Conservation (phyloP, 495 filamentous ascomycete genomes). For the Thozetella sp. region DNA sequence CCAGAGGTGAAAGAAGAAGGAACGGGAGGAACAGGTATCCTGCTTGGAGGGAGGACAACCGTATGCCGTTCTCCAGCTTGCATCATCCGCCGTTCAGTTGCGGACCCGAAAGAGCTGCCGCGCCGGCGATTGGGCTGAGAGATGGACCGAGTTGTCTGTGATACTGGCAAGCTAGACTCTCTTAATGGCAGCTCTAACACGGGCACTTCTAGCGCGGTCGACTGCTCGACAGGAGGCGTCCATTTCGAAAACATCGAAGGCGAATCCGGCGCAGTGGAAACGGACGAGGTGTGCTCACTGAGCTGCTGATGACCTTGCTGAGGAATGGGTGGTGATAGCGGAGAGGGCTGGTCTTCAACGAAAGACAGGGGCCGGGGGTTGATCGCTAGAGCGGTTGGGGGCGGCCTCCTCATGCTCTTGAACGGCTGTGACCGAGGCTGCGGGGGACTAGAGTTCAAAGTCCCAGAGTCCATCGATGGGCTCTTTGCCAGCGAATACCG, state of each 20-base stretch:
- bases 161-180: constrained; percentile 4
- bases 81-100: not conserved
- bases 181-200: constrained; percentile 6
- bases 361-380: constrained; percentile 47
- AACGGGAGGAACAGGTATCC: not conserved
- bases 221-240: constrained; percentile 6
- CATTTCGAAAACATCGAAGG: constrained; percentile 26
- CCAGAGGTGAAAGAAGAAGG: not conserved
- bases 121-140: not conserved
- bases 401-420: constrained; percentile 32
- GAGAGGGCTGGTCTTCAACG: constrained; percentile 50
- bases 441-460: constrained; percentile 4
- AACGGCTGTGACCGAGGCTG: constrained; percentile 4
- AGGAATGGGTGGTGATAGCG: constrained; percentile 15
- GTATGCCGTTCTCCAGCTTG: not conserved
- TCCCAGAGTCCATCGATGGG: constrained; percentile 10
- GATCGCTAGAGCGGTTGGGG: constrained; percentile 40
- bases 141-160: not conserved
- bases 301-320: constrained; percentile 4
- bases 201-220: not conserved
- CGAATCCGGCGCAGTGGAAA: constrained; percentile 21
- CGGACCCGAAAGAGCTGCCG: not conserved
- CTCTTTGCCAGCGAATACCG: constrained; percentile 38
- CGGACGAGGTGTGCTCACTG: constrained; percentile 1
- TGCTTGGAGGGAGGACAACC: not conserved